Percentiles rank a stretch among this genome's conserved stretches.
Evolutionary conservation across 1,284 basidiomycete species (phyloP).

Genomic region (Boletus calvinii): DNA sequence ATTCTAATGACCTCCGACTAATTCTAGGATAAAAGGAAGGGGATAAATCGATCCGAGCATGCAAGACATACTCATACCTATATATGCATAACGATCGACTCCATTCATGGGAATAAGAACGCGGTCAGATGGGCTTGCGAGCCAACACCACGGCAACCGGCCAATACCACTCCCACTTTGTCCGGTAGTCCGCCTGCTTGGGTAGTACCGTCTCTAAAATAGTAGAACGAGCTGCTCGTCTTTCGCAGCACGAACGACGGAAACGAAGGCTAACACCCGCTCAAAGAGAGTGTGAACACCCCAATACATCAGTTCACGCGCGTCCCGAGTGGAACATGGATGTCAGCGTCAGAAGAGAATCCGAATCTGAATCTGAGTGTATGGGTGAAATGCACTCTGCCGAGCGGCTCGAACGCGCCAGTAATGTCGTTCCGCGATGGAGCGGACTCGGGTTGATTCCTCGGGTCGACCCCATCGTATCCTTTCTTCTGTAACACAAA

Average conservation of each 20-base stretch:
- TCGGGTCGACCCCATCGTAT: not conserved
- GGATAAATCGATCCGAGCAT: not conserved
- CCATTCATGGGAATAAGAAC: not conserved
- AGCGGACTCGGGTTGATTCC: too few species aligned
- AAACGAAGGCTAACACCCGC: too few species aligned
- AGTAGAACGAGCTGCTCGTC: conserved; percentile 42
- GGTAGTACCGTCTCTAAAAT: conserved; percentile 41
- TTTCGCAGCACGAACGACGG: too few species aligned
- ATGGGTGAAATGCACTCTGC: too few species aligned
- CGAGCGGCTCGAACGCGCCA: too few species aligned
- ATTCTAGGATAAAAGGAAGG: not conserved
- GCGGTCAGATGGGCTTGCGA: conserved; percentile 28
- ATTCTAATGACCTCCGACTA: not conserved
- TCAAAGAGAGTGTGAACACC: conserved; percentile 31
- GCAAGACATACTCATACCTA: not conserved
- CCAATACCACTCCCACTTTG: conserved; percentile 66
- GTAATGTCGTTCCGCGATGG: too few species aligned
- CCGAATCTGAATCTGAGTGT: too few species aligned
- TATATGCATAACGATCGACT: not conserved
- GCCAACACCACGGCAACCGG: conserved; percentile 62
- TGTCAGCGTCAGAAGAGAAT: too few species aligned
- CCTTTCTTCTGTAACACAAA: too few species aligned
- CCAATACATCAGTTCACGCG: too few species aligned
- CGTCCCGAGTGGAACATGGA: too few species aligned
- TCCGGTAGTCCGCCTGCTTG: conserved; percentile 39